A percentile compares a stretch with the other conserved stretches of the same genome.
Evolutionary conservation across 805 yeast genomes (phyloP).

Genomic region (Wickerhamiella siamensis): DNA sequence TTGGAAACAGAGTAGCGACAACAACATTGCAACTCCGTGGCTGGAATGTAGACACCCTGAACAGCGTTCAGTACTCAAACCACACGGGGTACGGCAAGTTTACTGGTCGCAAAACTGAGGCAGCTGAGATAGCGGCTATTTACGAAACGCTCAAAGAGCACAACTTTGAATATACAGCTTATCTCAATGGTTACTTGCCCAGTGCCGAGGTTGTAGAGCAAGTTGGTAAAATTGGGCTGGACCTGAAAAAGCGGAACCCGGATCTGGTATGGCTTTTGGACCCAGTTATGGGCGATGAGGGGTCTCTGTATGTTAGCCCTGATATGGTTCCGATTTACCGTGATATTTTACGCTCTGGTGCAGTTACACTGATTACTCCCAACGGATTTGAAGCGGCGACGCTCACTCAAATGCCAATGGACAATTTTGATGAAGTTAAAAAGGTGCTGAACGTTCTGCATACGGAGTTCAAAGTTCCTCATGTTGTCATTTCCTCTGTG

Average conservation of each 20-base stretch:
- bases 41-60: constrained; percentile 86
- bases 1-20: constrained; percentile 82
- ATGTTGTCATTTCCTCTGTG: constrained; percentile 57
- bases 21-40: constrained; percentile 76
- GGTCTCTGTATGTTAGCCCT: constrained; percentile 53
- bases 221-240: constrained; percentile 31
- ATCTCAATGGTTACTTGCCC: constrained; percentile 73
- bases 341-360: constrained; percentile 30
- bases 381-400: constrained; percentile 81
- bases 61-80: constrained; percentile 79
- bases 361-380: constrained; percentile 69
- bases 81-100: constrained; percentile 79
- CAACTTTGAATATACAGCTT: constrained; percentile 41
- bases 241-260: constrained; percentile 22
- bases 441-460: constrained; percentile 39
- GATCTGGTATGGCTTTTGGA: constrained; percentile 50
- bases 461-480: constrained; percentile 32
- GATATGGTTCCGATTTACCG: constrained; percentile 47
- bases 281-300: constrained; percentile 89
- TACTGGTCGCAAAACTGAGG: constrained; percentile 40
- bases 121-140: constrained; percentile 35
- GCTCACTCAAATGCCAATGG: constrained; percentile 39
- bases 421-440: constrained; percentile 27
- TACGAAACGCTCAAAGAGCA: constrained; percentile 41
- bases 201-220: constrained; percentile 39